Base-by-base conservation (phyloP, 768 basidiomycete species). In the Kwoniella europaea region DNA sequence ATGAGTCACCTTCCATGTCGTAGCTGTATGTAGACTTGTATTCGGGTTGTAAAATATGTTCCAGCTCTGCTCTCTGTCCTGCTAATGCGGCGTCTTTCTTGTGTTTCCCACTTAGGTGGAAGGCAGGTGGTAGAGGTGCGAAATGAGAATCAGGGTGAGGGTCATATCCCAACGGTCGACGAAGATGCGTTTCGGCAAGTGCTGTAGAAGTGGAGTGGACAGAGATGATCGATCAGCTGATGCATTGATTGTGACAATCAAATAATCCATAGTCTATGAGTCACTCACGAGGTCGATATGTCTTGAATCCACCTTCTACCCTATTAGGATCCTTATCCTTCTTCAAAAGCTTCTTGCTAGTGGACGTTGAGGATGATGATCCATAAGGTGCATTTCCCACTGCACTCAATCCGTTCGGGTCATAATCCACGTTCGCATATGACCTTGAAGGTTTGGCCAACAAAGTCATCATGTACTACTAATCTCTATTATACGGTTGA, bases 11-110 rank as follows among this genome's bases (percentile, higher is more conserved):
- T 22, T 74, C 71, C 18, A 24, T 53, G 18, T 72, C 69, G 20
- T 53, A 27, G 13, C 50, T 60, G 44, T 55, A 64, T 24, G 69
- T 65, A 10, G 74, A 71, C 57, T 72, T 69, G 62, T 76, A 81
- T 13, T 64, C 80, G 4, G 80, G 80, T 43, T 79, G 67, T 22
- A 81, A 69, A 12, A 81, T 74, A n/a, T 76, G 80, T 56, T 81
- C 78, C 7, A 79, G 50, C 52, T 81, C 80, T 24, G 80, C 80
- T 24, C 70, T 57, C 65, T 79, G 80, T 15, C 75, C 75, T 7
- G 73, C 78, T 3, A 63, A 29, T 4, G 69, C 73, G 10, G 66
- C 29, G n/a, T 79, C 73, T 67, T 79, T 81, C 22, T 70, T 65
- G 54, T 71, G 71, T 44, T 72, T 76, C 61, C 63, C 55, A 13